Evolutionary conservation across 345 rosid genomes (phyloP).

Genomic region (Limnanthes douglasii): DNA sequence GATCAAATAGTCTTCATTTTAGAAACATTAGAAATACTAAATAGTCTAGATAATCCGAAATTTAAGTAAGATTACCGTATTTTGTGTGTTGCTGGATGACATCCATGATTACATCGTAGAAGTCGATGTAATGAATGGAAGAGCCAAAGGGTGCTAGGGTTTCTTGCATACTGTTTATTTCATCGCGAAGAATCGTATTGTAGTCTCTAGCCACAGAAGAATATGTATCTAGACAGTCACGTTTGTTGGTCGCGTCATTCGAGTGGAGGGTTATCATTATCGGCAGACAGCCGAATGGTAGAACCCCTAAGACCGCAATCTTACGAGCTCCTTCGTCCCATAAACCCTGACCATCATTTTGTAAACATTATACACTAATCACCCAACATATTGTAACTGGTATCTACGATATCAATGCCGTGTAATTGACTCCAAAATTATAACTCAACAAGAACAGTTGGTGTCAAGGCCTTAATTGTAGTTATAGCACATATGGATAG

Average conservation of each 20-base stretch:
- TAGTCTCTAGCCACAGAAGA: slow-evolving; percentile 13
- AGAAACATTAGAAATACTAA: background rate
- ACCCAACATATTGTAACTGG: no score
- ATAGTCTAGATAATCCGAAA: background rate
- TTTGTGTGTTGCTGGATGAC: slow-evolving; percentile 11
- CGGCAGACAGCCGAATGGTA: slow-evolving; percentile 24
- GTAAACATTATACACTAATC: no score
- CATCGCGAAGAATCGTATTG: slow-evolving; percentile 11
- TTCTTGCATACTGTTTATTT: slow-evolving; percentile 2
- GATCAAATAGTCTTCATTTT: background rate
- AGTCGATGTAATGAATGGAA: slow-evolving; percentile 11
- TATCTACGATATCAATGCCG: no score
- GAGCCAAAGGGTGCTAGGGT: slow-evolving; percentile 12
- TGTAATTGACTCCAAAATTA: no score
- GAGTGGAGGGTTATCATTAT: slow-evolving; percentile 11
- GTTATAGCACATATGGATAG: no score
- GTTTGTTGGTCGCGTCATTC: background rate
- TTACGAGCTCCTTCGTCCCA: slow-evolving; percentile 15
- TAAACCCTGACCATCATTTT: no score
- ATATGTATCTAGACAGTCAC: slow-evolving; percentile 7
- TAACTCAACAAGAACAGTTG: no score
- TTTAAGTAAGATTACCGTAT: slow-evolving; percentile 7
- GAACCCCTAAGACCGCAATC: slow-evolving; percentile 15
- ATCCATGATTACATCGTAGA: slow-evolving; percentile 13
- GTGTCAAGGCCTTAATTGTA: no score